Evolutionary conservation across 2,329 filamentous ascomycete species (phyloP), one percentile per base, ranked within the genome.

Genomic region (Xylaria digitata): DNA sequence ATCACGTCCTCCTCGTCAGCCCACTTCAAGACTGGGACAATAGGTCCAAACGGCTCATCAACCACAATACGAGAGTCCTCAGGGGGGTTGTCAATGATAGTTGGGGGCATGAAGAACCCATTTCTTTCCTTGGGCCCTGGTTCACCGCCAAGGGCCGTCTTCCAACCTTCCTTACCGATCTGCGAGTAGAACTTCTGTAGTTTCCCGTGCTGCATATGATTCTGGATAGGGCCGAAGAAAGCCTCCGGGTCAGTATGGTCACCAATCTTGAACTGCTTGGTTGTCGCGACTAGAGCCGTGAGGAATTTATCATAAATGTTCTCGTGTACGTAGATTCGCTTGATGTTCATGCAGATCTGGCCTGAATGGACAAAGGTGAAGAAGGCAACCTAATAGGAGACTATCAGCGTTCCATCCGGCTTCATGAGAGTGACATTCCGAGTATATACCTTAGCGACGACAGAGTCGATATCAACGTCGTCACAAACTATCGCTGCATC

Each of bases 401-500:
- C 3, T 48, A 15, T 48, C 26, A 48, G 45, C 19, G n/a, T 15
- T 40, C 37, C 11, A 15, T 40, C 9, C 37, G 11, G 37, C 13
- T 15, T 11, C 13, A 40, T 9, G 11, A 40, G 37, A 15, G 32
- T 9, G 37, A 40, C 37, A 40, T 15, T 15, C 5, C 2, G 13
- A 15, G 11, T 40, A 13, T 40, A 13, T 23, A 48, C 45, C 19
- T 23, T 48, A 23, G 11, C 19, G 6, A 48, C 45, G 45, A 61
- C 56, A 30, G 56, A 15, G 4, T 40, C 49, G 4, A 56, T 78
- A 61, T 90, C 85, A 8, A 89, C 85, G 68, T 89, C 86, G 0
- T 82, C 82, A 34, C 83, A 81, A 32, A 89, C 80, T 68, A 89
- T 87, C 17, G 85, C 84, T 1, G 87, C 82, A 66, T 89, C 86